Evolutionary conservation across 78 protist species (phyloP), one percentile per base, ranked within the genome.

Genomic region (Protostelium mycophagum): DNA sequence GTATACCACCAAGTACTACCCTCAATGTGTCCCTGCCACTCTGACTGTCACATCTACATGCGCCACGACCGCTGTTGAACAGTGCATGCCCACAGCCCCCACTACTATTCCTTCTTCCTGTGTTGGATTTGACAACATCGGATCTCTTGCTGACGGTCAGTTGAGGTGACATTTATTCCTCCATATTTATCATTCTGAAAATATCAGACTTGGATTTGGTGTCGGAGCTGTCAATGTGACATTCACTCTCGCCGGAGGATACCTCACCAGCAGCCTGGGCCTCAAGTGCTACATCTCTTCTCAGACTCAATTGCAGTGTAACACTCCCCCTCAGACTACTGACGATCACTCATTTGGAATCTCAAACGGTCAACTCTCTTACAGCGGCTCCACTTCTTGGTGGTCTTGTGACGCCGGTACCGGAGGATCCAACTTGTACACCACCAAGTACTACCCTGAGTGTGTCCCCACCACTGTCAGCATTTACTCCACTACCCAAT

Each of bases 261-360:
- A 51, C 73, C 73, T 51, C 73, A 51, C 73, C 73, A 51, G 73
- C 73, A 51, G 73, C 73, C 16, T 51, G 73, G 73, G 73, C 73
- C 16, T 51, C 16, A 5, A 25, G 16, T 51, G 73, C 16, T 51
- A 51, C 73, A 51, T 51, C 73, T 51, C 73, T 16, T 51, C 73
- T 51, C 73, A 51, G 73, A 51, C 73, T 51, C 73, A 51, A 16
- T 16, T 51, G 73, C 73, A 51, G 73, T 51, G 73, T 16, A 51
- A 51, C 73, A 51, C 73, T 5, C 73, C 73, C 16, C 73, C 73
- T 51, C 73, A 51, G 73, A 51, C 73, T 16, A 51, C 73, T 5
- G 73, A 51, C 73, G 73, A 51, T 16, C 5, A 16, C 16, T 51
- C 73, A 25, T 51, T 51, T 51, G 73, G 16, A 25, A 16, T 51